Percentiles rank a stretch among this genome's conserved stretches.
Evolutionary conservation across 2,329 filamentous ascomycete species (phyloP).

Genomic region (Elsinoe batatas): DNA sequence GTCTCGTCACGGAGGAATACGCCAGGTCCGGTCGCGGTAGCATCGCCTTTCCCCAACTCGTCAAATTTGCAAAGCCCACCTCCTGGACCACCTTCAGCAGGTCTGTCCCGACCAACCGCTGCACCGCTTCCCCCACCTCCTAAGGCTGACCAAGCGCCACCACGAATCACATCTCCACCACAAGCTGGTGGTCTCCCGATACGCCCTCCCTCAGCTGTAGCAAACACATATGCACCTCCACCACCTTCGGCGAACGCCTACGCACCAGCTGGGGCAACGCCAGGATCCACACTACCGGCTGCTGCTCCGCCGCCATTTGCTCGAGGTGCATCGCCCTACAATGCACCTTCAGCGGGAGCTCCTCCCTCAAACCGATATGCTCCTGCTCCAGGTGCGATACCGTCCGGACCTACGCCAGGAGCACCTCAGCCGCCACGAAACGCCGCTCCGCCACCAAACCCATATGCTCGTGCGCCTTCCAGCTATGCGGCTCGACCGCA

Average conservation of each 20-base stretch:
- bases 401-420: conserved; percentile 28
- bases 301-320: conserved; percentile 50
- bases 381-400: conserved; percentile 49
- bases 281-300: conserved; percentile 35
- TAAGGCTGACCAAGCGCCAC: conserved; percentile 61
- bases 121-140: conserved; percentile 75
- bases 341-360: conserved; percentile 58
- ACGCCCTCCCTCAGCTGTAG: conserved; percentile 43
- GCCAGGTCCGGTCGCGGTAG: conserved; percentile 56
- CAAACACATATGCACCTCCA: conserved; percentile 56
- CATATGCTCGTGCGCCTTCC: conserved; percentile 29
- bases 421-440: conserved; percentile 32
- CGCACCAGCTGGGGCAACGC: conserved; percentile 29
- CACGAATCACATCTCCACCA: conserved; percentile 61
- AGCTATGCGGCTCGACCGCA: conserved; percentile 13
- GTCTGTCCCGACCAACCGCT: conserved; percentile 50
- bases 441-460: conserved; percentile 36
- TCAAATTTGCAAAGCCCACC: conserved; percentile 42
- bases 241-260: conserved; percentile 20
- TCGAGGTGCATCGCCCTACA: conserved; percentile 77
- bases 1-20: conserved; percentile 59
- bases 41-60: conserved; percentile 64
- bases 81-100: conserved; percentile 46
- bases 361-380: conserved; percentile 70
- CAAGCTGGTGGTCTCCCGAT: conserved; percentile 41